Base-by-base conservation (phyloP, 169 alveolate species). In the Plasmodium vinckei region DNA sequence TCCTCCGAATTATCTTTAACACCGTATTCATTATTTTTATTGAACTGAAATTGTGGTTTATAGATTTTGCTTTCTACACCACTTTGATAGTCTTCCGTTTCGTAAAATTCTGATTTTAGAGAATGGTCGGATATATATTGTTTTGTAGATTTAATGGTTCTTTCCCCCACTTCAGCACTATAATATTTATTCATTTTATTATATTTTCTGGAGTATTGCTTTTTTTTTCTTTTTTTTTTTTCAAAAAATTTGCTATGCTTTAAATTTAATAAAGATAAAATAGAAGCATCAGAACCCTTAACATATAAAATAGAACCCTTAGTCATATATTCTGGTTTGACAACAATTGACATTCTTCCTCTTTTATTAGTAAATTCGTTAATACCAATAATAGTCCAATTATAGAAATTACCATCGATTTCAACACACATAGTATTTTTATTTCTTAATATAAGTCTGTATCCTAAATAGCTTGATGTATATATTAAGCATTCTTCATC, bases 321-420 rank as follows among this genome's bases (percentile, higher is more conserved):
- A 33, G 19, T 19, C 91, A 86, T 86, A 49, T 44, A 46, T 53
- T 86, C 91, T 2, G 91, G 91, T 65, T 86, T 86, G 13, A 86
- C 91, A 15, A 86, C 87, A 54, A 86, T 47, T 9, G 91, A 86
- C 91, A 86, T 86, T 42, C 87, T 46, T n/a, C 91, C 91, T 21
- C 91, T 68, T 63, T 49, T 68, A 72, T 86, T 86, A 4, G 91
- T 86, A 47, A 70, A 86, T 27, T 86, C 91, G n/a, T 86, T 86
- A 13, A 86, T 23, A n/a, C 91, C 91, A 13, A 86, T 86, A n/a
- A 86, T 86, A 1, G 56, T 59, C 91, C 91, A 86, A 63, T 86
- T 86, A 53, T 86, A 64, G 39, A 86, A 39, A 19, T 46, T 42
- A 1, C 91, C 91, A 54, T 70, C 91, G 5, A 86, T 70, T 71